phyloP scores from a whole-genome alignment of 2,329 filamentous ascomycete genomes.

The Aaosphaeria pasadenensis region DNA sequence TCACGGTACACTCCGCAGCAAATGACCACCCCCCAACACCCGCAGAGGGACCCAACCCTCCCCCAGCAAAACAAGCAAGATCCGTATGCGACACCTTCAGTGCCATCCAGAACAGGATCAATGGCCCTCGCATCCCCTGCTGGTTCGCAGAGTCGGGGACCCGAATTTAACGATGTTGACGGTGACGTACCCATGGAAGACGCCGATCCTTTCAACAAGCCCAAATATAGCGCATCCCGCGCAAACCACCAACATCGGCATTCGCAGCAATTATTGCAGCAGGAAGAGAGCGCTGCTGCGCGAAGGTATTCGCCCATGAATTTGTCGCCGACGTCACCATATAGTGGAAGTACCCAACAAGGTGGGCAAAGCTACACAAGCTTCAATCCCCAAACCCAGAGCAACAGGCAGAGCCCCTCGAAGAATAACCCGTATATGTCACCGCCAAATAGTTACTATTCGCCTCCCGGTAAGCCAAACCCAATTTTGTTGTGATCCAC shows the following conservation, averaged over 20 bases:
- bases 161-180: slow-evolving; percentile 41
- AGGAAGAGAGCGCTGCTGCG: slow-evolving; percentile 79
- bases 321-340: slow-evolving; percentile 76
- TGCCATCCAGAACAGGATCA: slow-evolving; percentile 34
- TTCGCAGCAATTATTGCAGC: slow-evolving; percentile 69
- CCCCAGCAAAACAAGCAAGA: slow-evolving; percentile 34
- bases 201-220: slow-evolving; percentile 77
- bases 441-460: slow-evolving; percentile 57
- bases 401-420: slow-evolving; percentile 76
- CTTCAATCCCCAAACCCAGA: slow-evolving; percentile 42
- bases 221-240: slow-evolving; percentile 76
- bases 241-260: slow-evolving; percentile 74
- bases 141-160: slow-evolving; percentile 23
- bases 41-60: slow-evolving; percentile 11
- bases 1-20: slow-evolving; percentile 36
- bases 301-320: slow-evolving; percentile 98
- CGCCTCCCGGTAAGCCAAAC: slow-evolving; percentile 52
- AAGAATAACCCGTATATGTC: slow-evolving; percentile 60
- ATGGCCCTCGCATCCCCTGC: slow-evolving; percentile 36
- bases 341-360: slow-evolving; percentile 62
- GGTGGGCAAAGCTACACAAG: slow-evolving; percentile 39
- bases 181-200: slow-evolving; percentile 72
- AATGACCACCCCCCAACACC: slow-evolving; percentile 28
- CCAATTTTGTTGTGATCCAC: slow-evolving; percentile 1
- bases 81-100: slow-evolving; percentile 30